Percentiles rank a stretch among this genome's conserved stretches.
Conservation (phyloP, 2,329 filamentous ascomycete species). For the Fusarium staphyleae region DNA sequence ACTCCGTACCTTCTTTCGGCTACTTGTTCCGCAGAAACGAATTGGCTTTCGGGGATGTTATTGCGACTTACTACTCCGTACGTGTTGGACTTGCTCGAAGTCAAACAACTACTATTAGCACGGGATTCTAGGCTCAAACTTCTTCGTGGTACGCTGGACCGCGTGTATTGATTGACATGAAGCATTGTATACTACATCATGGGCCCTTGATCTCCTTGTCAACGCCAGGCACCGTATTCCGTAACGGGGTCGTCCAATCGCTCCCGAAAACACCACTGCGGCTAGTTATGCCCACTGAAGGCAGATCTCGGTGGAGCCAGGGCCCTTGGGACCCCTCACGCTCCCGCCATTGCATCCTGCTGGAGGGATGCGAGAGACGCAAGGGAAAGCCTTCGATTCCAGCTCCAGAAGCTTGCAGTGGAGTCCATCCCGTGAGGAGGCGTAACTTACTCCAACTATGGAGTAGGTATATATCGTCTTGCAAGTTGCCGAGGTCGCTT, state of each 20-base stretch:
- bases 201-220: constrained; percentile 33
- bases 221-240: constrained; percentile 29
- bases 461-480: constrained; percentile 38
- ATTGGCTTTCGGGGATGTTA: not conserved
- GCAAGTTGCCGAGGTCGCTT: constrained; percentile 40
- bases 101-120: constrained; percentile 9
- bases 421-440: constrained; percentile 42
- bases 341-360: constrained; percentile 41
- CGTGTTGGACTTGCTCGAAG: too few relatives aligned
- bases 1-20: constrained; percentile 25
- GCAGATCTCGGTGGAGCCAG: constrained; percentile 41
- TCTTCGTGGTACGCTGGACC: constrained; percentile 26
- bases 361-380: constrained; percentile 36
- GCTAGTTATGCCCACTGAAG: constrained; percentile 32
- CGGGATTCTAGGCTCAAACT: constrained; percentile 9
- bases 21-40: constrained; percentile 23
- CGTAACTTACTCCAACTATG: constrained; percentile 40
- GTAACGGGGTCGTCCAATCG: constrained; percentile 38
- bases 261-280: constrained; percentile 39
- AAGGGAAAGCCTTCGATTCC: constrained; percentile 41
- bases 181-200: constrained; percentile 13
- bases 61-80: too few relatives aligned
- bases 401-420: constrained; percentile 42
- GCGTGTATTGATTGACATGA: constrained; percentile 17
- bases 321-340: constrained; percentile 41